Base-by-base conservation (phyloP, 2,329 filamentous ascomycete species). In the Pleoardoris graminearum region DNA sequence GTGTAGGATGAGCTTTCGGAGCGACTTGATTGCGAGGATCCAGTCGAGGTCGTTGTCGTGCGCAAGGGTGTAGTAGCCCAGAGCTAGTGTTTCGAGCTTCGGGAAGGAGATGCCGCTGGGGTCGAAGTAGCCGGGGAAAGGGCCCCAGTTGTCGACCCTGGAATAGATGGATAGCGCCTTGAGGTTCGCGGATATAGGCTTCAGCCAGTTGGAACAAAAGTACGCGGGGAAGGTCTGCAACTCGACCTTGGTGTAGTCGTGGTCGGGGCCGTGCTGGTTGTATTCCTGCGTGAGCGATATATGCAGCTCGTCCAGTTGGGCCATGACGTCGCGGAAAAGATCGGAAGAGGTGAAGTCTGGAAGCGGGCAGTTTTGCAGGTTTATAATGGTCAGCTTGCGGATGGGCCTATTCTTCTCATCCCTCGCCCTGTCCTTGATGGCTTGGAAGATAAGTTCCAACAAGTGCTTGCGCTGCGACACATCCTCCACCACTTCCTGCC, bases 31-130 rank as follows among this genome's bases (percentile, higher is more conserved):
- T 14, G 37, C 29, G 3, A 50, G 22, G 10, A 57, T 47, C 54
- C 54, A 54, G 39, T 57, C 44, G 25, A 57, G 27, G 38, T 54
- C 48, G 17, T 38, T 29, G 35, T 57, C 48, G 23, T 57, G 51
- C 36, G 54, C 54, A 29, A 57, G 38, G 8, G 54, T 57, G 44
- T 57, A 54, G 38, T 57, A 57, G 6, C 48, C 51, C 16, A 57
- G 32, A 14, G 44, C 35, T 2, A 57, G 44, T 11, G 38, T 49
- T 22, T 57, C 51, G 33, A 54, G 54, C 14, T 47, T 51, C 17
- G 51, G 48, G 16, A 57, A 57, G 5, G 48, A 42, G n/a, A 57
- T 44, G 19, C 36, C 39, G 29, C 38, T 54, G 23, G 36, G 30
- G 19, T 57, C 19, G 19, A 51, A 54, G 35, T 49, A 49, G n/a